A percentile compares a stretch with the other conserved stretches of the same genome.
These are phyloP conservation scores for Salix suchowensis DNA, from an alignment of 345 rosid genomes.

Conservation along the genomic window DNA sequence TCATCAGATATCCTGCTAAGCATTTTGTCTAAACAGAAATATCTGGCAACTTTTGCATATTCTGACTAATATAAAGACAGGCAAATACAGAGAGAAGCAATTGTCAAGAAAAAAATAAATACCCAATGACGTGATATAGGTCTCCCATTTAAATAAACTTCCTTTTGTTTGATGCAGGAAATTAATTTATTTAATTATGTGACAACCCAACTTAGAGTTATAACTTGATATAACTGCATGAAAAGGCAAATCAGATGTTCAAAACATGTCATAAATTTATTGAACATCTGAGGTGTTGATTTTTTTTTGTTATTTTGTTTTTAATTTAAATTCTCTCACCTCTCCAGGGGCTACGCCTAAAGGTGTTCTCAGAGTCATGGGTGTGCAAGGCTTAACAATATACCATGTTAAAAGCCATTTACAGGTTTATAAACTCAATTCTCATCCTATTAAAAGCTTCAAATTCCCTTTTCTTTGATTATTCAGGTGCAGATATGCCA, in stretches of 20 bases:
- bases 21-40: neutral
- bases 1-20: neutral
- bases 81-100: neutral
- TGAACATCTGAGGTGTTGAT: neutral
- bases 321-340: neutral
- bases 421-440: slow-evolving; percentile 47
- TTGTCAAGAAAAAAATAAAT: neutral
- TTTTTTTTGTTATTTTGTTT: neutral
- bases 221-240: neutral
- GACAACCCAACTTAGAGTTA: neutral
- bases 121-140: neutral
- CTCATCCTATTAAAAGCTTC: neutral
- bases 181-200: neutral
- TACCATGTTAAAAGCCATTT: slow-evolving; percentile 98
- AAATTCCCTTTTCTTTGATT: slow-evolving; percentile 2
- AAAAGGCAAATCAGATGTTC: neutral
- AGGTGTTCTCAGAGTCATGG: slow-evolving; percentile 99
- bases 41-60: neutral
- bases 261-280: neutral
- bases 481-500: neutral
- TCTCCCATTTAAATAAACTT: neutral
- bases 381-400: slow-evolving; percentile 92
- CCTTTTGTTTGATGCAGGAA: neutral
- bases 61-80: neutral
- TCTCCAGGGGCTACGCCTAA: slow-evolving; percentile 93